These are phyloP conservation scores for Suhomyces taliae DNA, from an alignment of 1,139 yeast species.

Conservation along the genomic window DNA sequence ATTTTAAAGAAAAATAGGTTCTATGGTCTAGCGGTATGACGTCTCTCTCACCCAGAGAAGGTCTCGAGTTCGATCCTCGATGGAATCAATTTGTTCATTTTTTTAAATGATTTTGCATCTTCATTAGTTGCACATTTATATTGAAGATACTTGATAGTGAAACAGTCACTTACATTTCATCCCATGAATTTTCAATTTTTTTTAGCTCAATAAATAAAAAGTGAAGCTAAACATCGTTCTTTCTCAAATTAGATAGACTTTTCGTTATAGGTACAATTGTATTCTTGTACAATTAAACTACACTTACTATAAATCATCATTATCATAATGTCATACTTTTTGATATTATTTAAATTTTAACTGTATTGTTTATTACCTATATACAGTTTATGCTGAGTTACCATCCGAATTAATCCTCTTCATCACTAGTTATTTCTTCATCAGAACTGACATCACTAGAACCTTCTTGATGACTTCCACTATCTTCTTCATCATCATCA, in stretches of 20 bases:
- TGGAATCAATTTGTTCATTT: conserved; percentile 30
- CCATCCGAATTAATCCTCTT: conserved; percentile 12
- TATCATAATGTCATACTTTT: too few species aligned
- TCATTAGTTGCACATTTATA: too few species aligned
- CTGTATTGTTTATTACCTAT: conserved; percentile 1
- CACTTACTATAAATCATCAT: too few species aligned
- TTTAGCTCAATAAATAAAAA: not conserved
- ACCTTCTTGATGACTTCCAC: conserved; percentile 32
- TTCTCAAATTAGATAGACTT: too few species aligned
- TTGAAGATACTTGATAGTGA: too few species aligned
- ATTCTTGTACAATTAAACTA: too few species aligned
- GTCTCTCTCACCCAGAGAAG: conserved; percentile 42
- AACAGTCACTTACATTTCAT: too few species aligned
- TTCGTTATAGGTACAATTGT: too few species aligned
- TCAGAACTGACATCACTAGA: conserved; percentile 30
- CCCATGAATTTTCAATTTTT: not conserved
- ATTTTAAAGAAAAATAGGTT: conserved; percentile 17
- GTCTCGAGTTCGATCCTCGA: conserved; percentile 46
- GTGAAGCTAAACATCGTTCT: too few species aligned
- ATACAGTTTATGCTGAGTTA: conserved; percentile 4
- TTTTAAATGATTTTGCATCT: conserved; percentile 2
- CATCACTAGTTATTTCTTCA: conserved; percentile 26
- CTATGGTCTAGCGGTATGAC: conserved; percentile 44
- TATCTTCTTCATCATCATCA: conserved; percentile 64
- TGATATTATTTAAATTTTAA: not conserved